Base-by-base conservation (phyloP, 441 rosid species). In the Corymbia citriodora region DNA sequence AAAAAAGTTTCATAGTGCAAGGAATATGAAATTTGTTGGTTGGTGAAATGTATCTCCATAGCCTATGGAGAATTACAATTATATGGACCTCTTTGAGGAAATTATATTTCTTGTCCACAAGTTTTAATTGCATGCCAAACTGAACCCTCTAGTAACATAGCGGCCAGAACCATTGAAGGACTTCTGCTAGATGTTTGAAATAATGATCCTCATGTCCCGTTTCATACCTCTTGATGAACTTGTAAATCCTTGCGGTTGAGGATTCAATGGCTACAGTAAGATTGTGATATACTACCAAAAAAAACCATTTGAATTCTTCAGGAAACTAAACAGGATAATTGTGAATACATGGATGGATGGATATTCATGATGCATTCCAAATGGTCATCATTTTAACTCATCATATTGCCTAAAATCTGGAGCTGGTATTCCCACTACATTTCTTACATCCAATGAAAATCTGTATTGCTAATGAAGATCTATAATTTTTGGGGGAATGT, bases 121-220 rank as follows among this genome's bases (percentile, higher is more conserved):
- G 17, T 68, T 15, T 68, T n/a, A 68, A 68, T 8, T 16, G 6
- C 3, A 68, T 68, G 33, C 9, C 40, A 16, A 68, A 68, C 10
- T 0, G 5, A 19, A 68, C 74, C 5, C 40, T 16, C 40, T 3
- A 0, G 40, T 68, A 31, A 68, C 11, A 29, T n/a, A 68, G 15
- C 10, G 21, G 74, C 3, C 2, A 31, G 21, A 68, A 68, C 74
- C 74, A 31, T 31, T 31, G 40, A 68, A 68, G 40, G 18, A 68
- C 36, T 16, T 68, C 21, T 16, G 0, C 40, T 2, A 16, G 31
- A 15, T n/a, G 40, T 0, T 31, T n/a, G 74, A 68, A 68, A 3
- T 68, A 68, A 68, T 0, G 74, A 29, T 68, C 40, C 1, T 68
- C 74, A 16, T 68, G 16, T n/a, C 9, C 19, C 8, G 17, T 19